These are phyloP conservation scores for Sclerotinia nivalis DNA, from an alignment of 2,329 filamentous ascomycete species.

Conservation along the genomic window DNA sequence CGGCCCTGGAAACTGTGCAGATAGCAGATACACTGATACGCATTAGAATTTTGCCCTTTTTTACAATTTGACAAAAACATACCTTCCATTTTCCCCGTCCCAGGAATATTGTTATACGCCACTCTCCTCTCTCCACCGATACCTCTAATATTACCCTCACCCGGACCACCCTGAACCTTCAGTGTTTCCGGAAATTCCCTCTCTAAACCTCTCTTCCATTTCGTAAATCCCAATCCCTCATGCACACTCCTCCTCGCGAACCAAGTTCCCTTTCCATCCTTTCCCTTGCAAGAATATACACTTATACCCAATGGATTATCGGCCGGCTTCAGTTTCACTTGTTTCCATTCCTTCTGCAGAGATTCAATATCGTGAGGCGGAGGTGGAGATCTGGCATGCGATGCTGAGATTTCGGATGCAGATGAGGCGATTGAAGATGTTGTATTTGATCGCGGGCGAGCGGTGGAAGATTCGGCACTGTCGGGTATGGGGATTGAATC, in stretches of 20 bases:
- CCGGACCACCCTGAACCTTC: constrained; percentile 67
- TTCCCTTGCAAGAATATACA: constrained; percentile 76
- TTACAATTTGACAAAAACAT: constrained; percentile 29
- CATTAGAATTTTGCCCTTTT: background rate
- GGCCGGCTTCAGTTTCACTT: constrained; percentile 68
- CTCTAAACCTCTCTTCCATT: constrained; percentile 75
- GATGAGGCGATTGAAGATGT: constrained; percentile 49
- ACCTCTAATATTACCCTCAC: constrained; percentile 75
- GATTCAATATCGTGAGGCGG: constrained; percentile 51
- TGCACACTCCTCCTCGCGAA: constrained; percentile 85
- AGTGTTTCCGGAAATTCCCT: constrained; percentile 79
- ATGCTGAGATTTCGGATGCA: constrained; percentile 54
- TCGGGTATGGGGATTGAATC: constrained; percentile 70
- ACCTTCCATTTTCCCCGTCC: constrained; percentile 65
- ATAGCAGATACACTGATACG: constrained; percentile 73
- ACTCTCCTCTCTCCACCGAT: constrained; percentile 79
- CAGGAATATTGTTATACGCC: constrained; percentile 59
- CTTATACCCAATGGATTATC: constrained; percentile 76
- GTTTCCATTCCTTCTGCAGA: constrained; percentile 82
- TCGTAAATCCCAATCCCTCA: constrained; percentile 71
- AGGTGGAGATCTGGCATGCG: constrained; percentile 48
- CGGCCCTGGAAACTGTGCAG: constrained; percentile 86
- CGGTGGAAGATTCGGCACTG: constrained; percentile 47
- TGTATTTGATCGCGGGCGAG: constrained; percentile 59
- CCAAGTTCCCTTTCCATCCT: constrained; percentile 85